phyloP scores from a whole-genome alignment of 2,329 filamentous ascomycete genomes.

The Bipolaris gigantea region DNA sequence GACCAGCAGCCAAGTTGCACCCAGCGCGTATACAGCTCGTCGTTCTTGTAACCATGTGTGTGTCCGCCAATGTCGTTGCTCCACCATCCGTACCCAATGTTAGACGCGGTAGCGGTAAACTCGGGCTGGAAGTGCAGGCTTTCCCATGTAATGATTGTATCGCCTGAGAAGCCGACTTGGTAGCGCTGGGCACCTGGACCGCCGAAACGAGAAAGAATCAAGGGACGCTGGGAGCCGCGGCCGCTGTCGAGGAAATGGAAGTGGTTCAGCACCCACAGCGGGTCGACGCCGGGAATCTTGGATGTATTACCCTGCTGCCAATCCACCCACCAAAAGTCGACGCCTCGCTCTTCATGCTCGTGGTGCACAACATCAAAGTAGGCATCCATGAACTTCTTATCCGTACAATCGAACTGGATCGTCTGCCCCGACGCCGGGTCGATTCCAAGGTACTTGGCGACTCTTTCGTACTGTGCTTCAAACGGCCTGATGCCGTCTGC shows the following conservation, averaged over 20 bases:
- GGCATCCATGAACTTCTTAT: slow-evolving; percentile 58
- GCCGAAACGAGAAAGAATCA: slow-evolving; percentile 65
- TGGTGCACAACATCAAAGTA: slow-evolving; percentile 62
- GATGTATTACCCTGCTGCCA: slow-evolving; percentile 66
- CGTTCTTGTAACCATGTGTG: slow-evolving; percentile 58
- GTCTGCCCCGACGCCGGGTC: slow-evolving; percentile 55
- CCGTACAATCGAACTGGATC: slow-evolving; percentile 60
- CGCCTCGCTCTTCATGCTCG: slow-evolving; percentile 58
- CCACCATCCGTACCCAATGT: slow-evolving; percentile 71
- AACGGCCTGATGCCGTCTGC: slow-evolving; percentile 60
- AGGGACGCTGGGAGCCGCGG: slow-evolving; percentile 47
- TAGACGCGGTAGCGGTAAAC: slow-evolving; percentile 67
- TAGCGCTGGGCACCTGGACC: slow-evolving; percentile 66
- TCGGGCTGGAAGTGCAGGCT: slow-evolving; percentile 66
- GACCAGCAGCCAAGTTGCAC: slow-evolving; percentile 64
- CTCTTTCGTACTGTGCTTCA: slow-evolving; percentile 60
- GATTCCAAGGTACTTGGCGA: slow-evolving; percentile 56
- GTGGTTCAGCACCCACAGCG: slow-evolving; percentile 67
- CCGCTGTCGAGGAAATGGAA: slow-evolving; percentile 62
- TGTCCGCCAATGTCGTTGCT: slow-evolving; percentile 70
- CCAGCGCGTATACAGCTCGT: slow-evolving; percentile 63
- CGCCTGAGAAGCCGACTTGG: slow-evolving; percentile 66
- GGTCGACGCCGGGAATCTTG: slow-evolving; percentile 61
- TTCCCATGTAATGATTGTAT: slow-evolving; percentile 62
- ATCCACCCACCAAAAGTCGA: slow-evolving; percentile 70